Evolutionary conservation across 331 rosid species (phyloP), one percentile per base, ranked within the genome.

Genomic region (Phaseolus coccineus): DNA sequence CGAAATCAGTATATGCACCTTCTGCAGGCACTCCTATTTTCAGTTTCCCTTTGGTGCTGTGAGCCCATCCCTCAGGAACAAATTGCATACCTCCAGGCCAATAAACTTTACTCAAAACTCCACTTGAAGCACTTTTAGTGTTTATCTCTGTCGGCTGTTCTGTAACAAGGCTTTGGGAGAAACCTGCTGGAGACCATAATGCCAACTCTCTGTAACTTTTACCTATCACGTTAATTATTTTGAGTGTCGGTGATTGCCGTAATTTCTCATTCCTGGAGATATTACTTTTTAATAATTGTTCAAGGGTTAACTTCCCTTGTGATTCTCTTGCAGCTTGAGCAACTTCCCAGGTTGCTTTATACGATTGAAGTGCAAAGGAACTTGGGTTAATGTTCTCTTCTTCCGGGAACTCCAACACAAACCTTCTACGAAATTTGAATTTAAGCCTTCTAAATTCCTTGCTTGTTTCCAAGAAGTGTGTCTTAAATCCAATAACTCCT

Each of bases 111-210:
- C 79, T 77, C 57, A 76, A 33, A 63, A 15, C 50, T 65, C 64
- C 82, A 22, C 7, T 4, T 11, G 64, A 58, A 37, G 30, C 74
- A 50, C 37, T 82, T 2, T 10, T 30, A 47, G 22, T 10, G 8
- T 15, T 24, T 44, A n/a, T 40, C 33, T 71, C 24, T 47, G 6
- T 44, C 15, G 6, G 1, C 9, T 73, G 64, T 16, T 65, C 76
- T 27, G 62, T 58, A 8, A 37, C 53, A 30, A 69, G 15, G 16
- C 39, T 81, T 53, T 78, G 75, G 7, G 76, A 44, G 77, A 87
- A 85, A 61, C 90, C 89, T 37, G 19, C 31, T 15, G 67, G 83
- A 22, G 92, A 84, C 92, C 94, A 90, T 58, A 85, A 76, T 48
- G 77, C 89, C 31, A 85, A 31, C 68, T 83, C 86, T 63, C 64